Conservation (phyloP, 140 eudicot species). For the Flaveria floridana region DNA sequence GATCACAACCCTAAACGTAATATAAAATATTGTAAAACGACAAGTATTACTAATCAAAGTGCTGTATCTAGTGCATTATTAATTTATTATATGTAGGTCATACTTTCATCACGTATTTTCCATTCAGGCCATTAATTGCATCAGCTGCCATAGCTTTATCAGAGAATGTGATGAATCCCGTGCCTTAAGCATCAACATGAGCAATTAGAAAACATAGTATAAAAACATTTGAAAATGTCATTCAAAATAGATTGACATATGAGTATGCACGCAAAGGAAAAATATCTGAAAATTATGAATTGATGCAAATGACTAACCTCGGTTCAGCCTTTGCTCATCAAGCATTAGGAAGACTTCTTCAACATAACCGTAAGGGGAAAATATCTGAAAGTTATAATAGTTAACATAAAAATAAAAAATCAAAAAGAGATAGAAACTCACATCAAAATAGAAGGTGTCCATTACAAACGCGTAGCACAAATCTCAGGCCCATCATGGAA, state of each 20-base stretch:
- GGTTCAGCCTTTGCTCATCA: constrained; percentile 60
- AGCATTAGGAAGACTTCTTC: constrained; percentile 54
- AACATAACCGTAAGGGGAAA: constrained; percentile 73
- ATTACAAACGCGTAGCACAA: background rate
- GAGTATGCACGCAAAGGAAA: background rate
- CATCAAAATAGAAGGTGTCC: background rate
- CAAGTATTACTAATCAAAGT: constrained; percentile 20
- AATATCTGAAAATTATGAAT: background rate
- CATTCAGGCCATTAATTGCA: constrained; percentile 72
- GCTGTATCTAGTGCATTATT: constrained; percentile 11
- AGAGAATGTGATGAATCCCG: constrained; percentile 66
- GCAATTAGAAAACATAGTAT: constrained; percentile 21
- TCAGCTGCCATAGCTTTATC: constrained; percentile 80
- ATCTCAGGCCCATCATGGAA: constrained; percentile 7
- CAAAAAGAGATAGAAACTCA: constrained; percentile 3
- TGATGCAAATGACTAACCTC: constrained; percentile 57
- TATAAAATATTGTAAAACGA: constrained; percentile 20
- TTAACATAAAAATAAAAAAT: constrained; percentile 16
- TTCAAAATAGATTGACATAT: constrained; percentile 17
- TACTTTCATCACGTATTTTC: constrained; percentile 72
- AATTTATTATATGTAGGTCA: constrained; percentile 14
- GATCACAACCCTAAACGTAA: constrained; percentile 71
- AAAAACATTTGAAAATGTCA: background rate
- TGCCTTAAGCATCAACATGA: constrained; percentile 54
- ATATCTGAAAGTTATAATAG: constrained; percentile 49